These are phyloP conservation scores for Nannochloropsis gaditana DNA, from an alignment of 108 stramenopile species.

Conservation along the genomic window DNA sequence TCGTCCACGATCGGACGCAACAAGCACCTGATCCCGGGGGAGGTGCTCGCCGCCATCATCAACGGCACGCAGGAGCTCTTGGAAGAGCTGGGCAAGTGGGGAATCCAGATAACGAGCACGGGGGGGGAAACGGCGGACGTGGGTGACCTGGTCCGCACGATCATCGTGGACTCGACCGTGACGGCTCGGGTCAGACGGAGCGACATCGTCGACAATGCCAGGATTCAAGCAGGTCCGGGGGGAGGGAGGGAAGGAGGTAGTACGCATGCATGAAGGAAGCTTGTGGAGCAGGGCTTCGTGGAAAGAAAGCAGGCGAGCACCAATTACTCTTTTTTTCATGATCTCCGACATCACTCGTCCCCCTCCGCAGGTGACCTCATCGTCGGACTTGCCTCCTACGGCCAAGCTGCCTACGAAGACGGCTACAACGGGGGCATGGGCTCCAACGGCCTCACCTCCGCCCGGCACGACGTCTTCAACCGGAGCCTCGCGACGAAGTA, in stretches of 20 bases:
- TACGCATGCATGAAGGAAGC: too few species aligned
- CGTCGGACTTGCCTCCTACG: constrained; percentile 32
- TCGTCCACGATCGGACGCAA: constrained; percentile 36
- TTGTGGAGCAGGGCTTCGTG: not conserved
- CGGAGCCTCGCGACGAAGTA: constrained; percentile 22
- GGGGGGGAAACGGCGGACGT: constrained; percentile 40
- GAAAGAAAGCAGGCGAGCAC: not conserved
- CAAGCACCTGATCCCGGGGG: constrained; percentile 33
- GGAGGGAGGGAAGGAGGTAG: not conserved
- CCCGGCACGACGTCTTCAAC: constrained; percentile 37
- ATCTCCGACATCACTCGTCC: not conserved
- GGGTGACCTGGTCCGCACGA: constrained; percentile 34
- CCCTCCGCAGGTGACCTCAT: constrained; percentile 26
- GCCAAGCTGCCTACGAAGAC: constrained; percentile 31
- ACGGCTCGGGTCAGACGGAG: constrained; percentile 20
- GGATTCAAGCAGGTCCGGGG: constrained; percentile 13
- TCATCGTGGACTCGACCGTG: constrained; percentile 36
- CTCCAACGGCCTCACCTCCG: constrained; percentile 35
- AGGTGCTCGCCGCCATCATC: constrained; percentile 36
- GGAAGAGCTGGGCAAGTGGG: constrained; percentile 22
- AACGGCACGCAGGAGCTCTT: constrained; percentile 31
- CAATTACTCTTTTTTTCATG: not conserved
- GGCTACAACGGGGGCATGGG: constrained; percentile 40
- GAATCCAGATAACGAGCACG: constrained; percentile 25
- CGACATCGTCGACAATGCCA: constrained; percentile 32